These are phyloP conservation scores for Dactylonectria macrodidyma DNA, from an alignment of 2,329 filamentous ascomycete species.

Conservation along the genomic window DNA sequence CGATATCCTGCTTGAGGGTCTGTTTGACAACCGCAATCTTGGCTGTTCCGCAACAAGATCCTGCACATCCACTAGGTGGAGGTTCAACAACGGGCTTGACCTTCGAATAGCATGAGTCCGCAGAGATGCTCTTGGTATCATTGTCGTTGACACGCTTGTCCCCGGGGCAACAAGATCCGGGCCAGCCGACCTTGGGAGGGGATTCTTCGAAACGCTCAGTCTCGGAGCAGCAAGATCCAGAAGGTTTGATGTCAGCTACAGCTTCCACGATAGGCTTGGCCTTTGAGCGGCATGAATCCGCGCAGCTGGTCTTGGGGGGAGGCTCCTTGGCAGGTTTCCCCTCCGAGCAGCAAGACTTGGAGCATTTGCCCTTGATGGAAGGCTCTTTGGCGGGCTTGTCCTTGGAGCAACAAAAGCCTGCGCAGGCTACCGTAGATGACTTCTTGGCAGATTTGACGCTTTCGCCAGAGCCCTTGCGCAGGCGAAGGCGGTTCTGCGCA, in stretches of 20 bases:
- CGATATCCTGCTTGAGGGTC: no score
- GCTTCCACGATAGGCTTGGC: no score
- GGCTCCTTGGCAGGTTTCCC: not conserved
- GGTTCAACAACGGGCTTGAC: no score
- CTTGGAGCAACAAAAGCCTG: conserved; percentile 17
- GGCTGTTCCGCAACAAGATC: conserved; percentile 14
- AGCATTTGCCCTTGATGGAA: not conserved
- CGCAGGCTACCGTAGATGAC: conserved; percentile 10
- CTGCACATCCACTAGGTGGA: not conserved
- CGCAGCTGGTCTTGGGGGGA: not conserved
- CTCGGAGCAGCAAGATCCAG: no score
- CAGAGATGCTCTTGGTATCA: no score
- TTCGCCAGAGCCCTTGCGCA: conserved; percentile 22
- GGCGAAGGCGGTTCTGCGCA: not conserved
- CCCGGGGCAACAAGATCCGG: no score
- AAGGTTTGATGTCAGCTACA: no score
- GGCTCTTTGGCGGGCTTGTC: not conserved
- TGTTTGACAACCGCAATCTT: not conserved
- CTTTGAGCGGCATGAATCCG: not conserved
- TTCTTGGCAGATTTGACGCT: conserved; percentile 24
- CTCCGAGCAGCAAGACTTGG: conserved; percentile 15
- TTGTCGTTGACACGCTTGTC: no score
- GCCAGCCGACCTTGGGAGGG: no score
- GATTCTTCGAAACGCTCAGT: no score
- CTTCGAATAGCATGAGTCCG: no score